Evolutionary conservation across 1,139 yeast genomes (phyloP).

Genomic region (Candida anutae): DNA sequence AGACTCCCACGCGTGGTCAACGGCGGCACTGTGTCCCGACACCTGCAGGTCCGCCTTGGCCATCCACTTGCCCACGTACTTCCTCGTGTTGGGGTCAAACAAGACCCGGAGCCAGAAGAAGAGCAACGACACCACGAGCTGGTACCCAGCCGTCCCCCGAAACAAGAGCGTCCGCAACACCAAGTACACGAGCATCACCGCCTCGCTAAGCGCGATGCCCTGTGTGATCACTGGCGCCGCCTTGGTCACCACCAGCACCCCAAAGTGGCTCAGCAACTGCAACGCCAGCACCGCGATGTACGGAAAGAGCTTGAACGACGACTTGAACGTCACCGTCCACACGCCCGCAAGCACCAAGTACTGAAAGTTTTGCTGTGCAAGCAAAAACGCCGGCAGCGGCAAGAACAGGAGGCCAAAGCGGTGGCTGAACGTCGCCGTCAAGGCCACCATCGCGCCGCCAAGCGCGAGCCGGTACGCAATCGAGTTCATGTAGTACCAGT

Average conservation of each 20-base stretch:
- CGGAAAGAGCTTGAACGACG: slow-evolving; percentile 60
- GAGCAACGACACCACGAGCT: slow-evolving; percentile 45
- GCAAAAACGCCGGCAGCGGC: slow-evolving; percentile 51
- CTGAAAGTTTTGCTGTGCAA: slow-evolving; percentile 67
- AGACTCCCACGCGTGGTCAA: slow-evolving; percentile 36
- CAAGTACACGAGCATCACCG: slow-evolving; percentile 45
- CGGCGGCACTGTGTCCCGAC: slow-evolving; percentile 34
- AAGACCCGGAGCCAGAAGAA: slow-evolving; percentile 67
- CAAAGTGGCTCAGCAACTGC: slow-evolving; percentile 40
- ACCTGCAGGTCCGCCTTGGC: slow-evolving; percentile 37
- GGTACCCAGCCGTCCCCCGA: slow-evolving; percentile 63
- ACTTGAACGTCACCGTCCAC: slow-evolving; percentile 60
- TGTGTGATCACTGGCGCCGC: slow-evolving; percentile 35
- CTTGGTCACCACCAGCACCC: slow-evolving; percentile 34
- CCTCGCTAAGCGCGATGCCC: slow-evolving; percentile 54
- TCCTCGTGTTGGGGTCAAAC: slow-evolving; percentile 43
- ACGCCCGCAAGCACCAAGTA: slow-evolving; percentile 43
- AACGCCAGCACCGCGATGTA: slow-evolving; percentile 47
- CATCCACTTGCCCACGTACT: slow-evolving; percentile 33
- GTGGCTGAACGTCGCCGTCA: slow-evolving; percentile 47
- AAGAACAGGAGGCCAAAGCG: slow-evolving; percentile 45
- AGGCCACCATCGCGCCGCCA: slow-evolving; percentile 49
- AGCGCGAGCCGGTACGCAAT: slow-evolving; percentile 46
- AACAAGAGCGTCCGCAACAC: slow-evolving; percentile 52
- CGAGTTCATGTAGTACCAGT: slow-evolving; percentile 37